Percentiles rank a stretch among this genome's conserved stretches.
phyloP scores from a whole-genome alignment of 129 eudicot genomes.

The Escallonia rubra region DNA sequence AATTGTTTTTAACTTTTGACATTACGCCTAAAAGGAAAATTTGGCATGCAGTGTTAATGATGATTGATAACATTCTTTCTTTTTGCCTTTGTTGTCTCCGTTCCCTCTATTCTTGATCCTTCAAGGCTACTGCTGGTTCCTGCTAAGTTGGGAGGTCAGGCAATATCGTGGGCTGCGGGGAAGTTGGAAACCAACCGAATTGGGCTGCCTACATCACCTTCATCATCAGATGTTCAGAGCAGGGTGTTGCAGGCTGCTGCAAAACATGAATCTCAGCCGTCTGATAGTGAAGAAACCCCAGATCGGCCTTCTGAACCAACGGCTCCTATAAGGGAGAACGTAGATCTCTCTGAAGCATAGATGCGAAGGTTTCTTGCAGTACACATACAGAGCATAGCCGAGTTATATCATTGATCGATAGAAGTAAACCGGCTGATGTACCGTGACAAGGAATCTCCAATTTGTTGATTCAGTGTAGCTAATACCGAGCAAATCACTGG shows the following conservation, averaged over 20 bases:
- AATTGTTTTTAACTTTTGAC: too few relatives aligned
- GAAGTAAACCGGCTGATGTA: too few relatives aligned
- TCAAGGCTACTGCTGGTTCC: slow-evolving; percentile 73
- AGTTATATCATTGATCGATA: background rate
- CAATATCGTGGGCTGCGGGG: slow-evolving; percentile 85
- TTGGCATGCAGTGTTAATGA: too few relatives aligned
- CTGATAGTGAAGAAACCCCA: slow-evolving; percentile 43
- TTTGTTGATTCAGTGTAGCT: too few relatives aligned
- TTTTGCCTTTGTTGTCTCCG: background rate
- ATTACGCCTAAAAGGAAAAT: too few relatives aligned
- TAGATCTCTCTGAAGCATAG: slow-evolving; percentile 63
- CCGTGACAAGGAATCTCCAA: too few relatives aligned
- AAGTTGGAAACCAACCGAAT: slow-evolving; percentile 66
- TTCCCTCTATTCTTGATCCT: background rate
- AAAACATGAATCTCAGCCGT: slow-evolving; percentile 90
- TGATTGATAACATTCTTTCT: background rate
- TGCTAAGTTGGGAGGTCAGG: slow-evolving; percentile 72
- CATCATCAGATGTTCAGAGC: slow-evolving; percentile 84
- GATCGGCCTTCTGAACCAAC: slow-evolving; percentile 20
- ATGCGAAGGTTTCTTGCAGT: background rate
- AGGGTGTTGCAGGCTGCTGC: slow-evolving; percentile 97
- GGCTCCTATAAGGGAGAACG: slow-evolving; percentile 26
- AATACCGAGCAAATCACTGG: too few relatives aligned
- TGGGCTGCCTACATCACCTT: slow-evolving; percentile 83
- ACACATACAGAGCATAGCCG: background rate